phyloP scores from a whole-genome alignment of 2,329 filamentous ascomycete genomes.

The Aspergillus tamarii region DNA sequence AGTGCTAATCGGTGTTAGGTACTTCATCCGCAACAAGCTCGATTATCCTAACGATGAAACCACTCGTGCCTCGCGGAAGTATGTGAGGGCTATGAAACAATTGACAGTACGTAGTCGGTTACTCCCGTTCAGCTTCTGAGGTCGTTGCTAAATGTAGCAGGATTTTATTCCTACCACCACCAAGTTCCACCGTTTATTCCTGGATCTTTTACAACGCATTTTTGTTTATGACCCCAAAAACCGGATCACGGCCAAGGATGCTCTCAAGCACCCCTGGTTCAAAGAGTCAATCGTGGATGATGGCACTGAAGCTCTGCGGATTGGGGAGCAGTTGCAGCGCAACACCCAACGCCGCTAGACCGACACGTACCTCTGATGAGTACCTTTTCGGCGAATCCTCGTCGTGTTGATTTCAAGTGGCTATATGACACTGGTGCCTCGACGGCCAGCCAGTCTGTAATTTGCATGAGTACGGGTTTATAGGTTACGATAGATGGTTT shows the following conservation, averaged over 20 bases:
- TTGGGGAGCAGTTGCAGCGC: conserved; percentile 50
- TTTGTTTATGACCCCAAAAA: conserved; percentile 70
- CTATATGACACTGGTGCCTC: conserved; percentile 10
- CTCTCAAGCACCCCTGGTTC: conserved; percentile 69
- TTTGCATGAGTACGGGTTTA: conserved; percentile 23
- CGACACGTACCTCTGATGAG: neutral
- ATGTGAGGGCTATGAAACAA: conserved; percentile 70
- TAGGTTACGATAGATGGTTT: conserved; percentile 20
- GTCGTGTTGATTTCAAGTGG: neutral
- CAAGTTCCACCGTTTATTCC: conserved; percentile 64
- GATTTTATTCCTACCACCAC: conserved; percentile 65
- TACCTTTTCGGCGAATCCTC: neutral
- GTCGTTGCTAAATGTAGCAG: conserved; percentile 42
- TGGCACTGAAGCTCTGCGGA: conserved; percentile 66
- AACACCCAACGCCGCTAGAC: conserved; percentile 26
- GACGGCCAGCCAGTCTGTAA: conserved; percentile 9
- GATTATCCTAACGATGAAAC: conserved; percentile 68
- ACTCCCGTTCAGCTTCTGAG: neutral
- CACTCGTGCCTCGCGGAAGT: conserved; percentile 65
- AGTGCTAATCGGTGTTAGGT: conserved; percentile 47
- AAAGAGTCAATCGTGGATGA: conserved; percentile 66
- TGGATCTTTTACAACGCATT: conserved; percentile 64
- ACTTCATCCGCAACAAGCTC: conserved; percentile 60
- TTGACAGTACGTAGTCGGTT: conserved; percentile 53
- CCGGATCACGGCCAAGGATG: conserved; percentile 66